These are phyloP conservation scores for Claviceps purpurea DNA, from an alignment of 2,329 filamentous ascomycete species.

Conservation along the genomic window DNA sequence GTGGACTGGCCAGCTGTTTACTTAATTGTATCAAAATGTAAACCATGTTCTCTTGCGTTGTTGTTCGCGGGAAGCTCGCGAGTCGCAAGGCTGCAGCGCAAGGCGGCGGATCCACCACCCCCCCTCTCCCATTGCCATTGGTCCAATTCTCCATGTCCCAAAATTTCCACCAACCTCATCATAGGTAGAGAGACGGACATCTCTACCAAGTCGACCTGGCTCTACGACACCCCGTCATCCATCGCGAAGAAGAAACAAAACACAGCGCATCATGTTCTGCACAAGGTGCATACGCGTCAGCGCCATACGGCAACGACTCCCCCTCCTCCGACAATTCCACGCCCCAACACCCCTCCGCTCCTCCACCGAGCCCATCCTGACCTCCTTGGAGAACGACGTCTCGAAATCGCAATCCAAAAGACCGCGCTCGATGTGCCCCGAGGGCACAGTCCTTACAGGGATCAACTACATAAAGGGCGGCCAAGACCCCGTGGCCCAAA, in stretches of 20 bases:
- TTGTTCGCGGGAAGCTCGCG: background rate
- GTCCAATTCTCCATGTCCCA: conserved; percentile 1
- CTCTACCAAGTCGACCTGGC: background rate
- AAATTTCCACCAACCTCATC: conserved; percentile 3
- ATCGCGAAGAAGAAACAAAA: background rate
- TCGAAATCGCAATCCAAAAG: conserved; percentile 17
- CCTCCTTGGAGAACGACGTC: conserved; percentile 18
- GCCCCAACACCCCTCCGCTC: conserved; percentile 22
- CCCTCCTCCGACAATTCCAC: conserved; percentile 26
- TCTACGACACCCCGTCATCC: background rate
- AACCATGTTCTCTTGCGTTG: background rate
- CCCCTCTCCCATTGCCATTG: conserved; percentile 6
- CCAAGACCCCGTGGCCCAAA: conserved; percentile 57
- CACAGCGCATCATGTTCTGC: conserved; percentile 24
- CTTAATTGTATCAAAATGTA: background rate
- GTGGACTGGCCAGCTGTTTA: conserved; percentile 10
- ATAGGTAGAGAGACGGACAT: background rate
- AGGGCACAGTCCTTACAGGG: conserved; percentile 58
- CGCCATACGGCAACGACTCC: conserved; percentile 17
- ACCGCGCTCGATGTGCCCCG: conserved; percentile 39
- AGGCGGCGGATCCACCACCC: background rate
- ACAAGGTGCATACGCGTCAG: conserved; percentile 35
- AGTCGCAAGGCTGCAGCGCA: background rate
- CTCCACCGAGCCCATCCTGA: conserved; percentile 22
- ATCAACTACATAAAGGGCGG: conserved; percentile 67